These are phyloP conservation scores for Dothistroma pini DNA, from an alignment of 2,329 filamentous ascomycete genomes.

Conservation along the genomic window DNA sequence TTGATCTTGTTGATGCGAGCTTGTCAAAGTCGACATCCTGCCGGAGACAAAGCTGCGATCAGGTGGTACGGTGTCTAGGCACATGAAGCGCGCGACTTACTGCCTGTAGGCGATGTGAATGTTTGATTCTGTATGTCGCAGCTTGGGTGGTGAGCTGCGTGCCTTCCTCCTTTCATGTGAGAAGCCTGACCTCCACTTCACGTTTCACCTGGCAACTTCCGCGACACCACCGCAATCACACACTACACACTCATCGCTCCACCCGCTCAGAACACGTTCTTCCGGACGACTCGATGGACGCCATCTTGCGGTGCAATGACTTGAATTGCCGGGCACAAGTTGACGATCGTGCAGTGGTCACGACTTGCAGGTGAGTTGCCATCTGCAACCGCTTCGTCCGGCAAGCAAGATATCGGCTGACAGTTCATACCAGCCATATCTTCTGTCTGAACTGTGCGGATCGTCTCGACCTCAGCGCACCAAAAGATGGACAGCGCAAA, in stretches of 20 bases:
- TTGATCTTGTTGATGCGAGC: not conserved
- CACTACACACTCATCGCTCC: not conserved
- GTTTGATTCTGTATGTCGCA: not conserved
- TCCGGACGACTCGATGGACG: constrained; percentile 59
- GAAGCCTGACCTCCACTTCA: not conserved
- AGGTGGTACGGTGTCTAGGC: no score
- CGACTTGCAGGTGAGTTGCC: constrained; percentile 72
- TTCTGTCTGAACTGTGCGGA: constrained; percentile 77
- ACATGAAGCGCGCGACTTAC: not conserved
- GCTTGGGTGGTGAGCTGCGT: not conserved
- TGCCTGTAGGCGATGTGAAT: not conserved
- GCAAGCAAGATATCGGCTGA: not conserved
- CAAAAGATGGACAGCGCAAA: constrained; percentile 50
- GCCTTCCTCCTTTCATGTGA: not conserved
- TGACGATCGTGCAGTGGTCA: constrained; percentile 71
- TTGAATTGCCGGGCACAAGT: constrained; percentile 71
- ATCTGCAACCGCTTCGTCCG: not conserved
- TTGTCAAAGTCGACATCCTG: not conserved
- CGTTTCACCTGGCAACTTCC: not conserved
- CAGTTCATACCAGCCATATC: constrained; percentile 62
- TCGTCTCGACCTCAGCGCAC: constrained; percentile 56
- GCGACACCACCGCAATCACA: not conserved
- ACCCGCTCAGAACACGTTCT: not conserved
- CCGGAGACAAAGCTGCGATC: not conserved
- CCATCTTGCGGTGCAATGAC: constrained; percentile 72